Percentiles rank a stretch among this genome's conserved stretches.
phyloP scores from a whole-genome alignment of 345 rosid genomes.

The Geranium brycei region DNA sequence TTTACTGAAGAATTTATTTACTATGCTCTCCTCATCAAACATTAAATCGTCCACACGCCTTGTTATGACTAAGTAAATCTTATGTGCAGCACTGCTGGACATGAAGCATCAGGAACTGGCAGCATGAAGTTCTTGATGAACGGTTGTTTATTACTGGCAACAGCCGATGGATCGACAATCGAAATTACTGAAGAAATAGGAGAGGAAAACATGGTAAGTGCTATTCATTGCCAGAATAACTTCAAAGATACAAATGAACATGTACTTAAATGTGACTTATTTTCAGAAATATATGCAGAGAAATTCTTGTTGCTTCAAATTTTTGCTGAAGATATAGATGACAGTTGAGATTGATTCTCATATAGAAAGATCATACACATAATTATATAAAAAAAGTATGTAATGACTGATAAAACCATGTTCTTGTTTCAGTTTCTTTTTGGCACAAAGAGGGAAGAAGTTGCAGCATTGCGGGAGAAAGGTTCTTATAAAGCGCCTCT shows the following conservation, averaged over 20 bases:
- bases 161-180: constrained; percentile 31
- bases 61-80: too few relatives aligned
- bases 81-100: constrained; percentile 32
- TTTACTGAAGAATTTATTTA: too few relatives aligned
- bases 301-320: too few relatives aligned
- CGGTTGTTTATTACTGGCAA: constrained; percentile 39
- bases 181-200: constrained; percentile 41
- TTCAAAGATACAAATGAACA: too few relatives aligned
- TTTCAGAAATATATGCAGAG: too few relatives aligned
- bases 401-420: constrained; percentile 1
- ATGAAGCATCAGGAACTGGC: constrained; percentile 43
- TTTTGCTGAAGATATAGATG: too few relatives aligned
- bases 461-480: constrained; percentile 23
- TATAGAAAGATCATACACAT: not conserved
- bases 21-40: too few relatives aligned
- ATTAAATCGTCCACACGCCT: too few relatives aligned
- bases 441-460: constrained; percentile 31
- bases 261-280: too few relatives aligned
- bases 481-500: constrained; percentile 23
- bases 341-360: not conserved
- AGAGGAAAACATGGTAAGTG: constrained; percentile 26
- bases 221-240: too few relatives aligned
- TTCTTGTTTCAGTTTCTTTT: constrained; percentile 26
- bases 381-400: too few relatives aligned
- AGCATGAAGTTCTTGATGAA: constrained; percentile 41